These are phyloP conservation scores for Leccinum huronense DNA, from an alignment of 1,284 basidiomycete genomes.

Conservation along the genomic window DNA sequence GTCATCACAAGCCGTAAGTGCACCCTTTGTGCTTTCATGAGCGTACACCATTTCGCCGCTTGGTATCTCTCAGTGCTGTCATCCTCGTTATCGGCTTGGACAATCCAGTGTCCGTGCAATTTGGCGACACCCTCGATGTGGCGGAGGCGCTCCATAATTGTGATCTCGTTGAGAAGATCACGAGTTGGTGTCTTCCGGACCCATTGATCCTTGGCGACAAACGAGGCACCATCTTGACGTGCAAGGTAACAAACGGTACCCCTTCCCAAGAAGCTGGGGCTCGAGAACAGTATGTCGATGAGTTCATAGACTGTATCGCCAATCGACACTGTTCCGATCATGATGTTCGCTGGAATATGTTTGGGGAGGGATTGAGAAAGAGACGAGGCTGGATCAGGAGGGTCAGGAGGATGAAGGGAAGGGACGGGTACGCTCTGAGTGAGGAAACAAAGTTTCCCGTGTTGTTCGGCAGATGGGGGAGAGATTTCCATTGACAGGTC, in stretches of 20 bases:
- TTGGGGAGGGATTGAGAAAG: background rate
- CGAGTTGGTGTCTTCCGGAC: background rate
- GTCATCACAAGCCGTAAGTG: background rate
- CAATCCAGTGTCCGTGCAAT: background rate
- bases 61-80: background rate
- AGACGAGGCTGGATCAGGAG: background rate
- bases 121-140: background rate
- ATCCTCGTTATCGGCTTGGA: background rate
- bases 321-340: background rate
- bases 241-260: constrained; percentile 3
- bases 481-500: background rate
- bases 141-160: background rate
- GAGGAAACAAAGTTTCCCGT: background rate
- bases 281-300: constrained; percentile 1
- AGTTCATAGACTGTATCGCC: background rate
- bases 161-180: background rate
- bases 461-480: background rate
- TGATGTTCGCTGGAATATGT: background rate
- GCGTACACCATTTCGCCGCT: background rate
- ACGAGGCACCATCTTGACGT: background rate
- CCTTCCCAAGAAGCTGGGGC: constrained; percentile 1
- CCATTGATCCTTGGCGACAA: constrained; percentile 5
- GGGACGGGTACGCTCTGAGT: too few species aligned
- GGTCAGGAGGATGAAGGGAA: too few species aligned
- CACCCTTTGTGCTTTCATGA: background rate